These are phyloP conservation scores for Cytospora schulzeri DNA, from an alignment of 2,329 filamentous ascomycete species.

Conservation along the genomic window DNA sequence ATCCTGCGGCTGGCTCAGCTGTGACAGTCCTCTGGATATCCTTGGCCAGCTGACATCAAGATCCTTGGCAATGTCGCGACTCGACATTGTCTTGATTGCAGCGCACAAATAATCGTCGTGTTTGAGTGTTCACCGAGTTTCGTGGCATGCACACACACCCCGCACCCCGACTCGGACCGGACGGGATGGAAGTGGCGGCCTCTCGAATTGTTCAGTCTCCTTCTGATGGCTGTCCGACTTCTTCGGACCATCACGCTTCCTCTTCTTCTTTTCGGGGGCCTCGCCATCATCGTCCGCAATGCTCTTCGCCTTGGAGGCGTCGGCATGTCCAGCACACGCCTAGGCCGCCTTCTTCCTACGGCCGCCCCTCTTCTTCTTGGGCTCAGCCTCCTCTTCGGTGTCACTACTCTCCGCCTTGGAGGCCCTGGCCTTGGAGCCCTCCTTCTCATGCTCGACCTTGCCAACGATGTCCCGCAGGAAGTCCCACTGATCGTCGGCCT, in stretches of 20 bases:
- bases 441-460: conserved; percentile 69
- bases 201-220: background rate
- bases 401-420: conserved; percentile 52
- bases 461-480: conserved; percentile 89
- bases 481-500: conserved; percentile 89
- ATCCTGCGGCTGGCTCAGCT: background rate
- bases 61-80: background rate
- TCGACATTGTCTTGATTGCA: background rate
- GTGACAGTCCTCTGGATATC: background rate
- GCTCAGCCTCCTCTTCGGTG: conserved; percentile 41
- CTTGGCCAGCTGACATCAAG: background rate
- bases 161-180: no score
- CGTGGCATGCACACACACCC: background rate
- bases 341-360: conserved; percentile 27
- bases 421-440: conserved; percentile 35
- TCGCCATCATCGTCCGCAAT: background rate
- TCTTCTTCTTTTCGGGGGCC: background rate
- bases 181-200: background rate
- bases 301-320: background rate
- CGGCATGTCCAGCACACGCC: background rate
- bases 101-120: background rate
- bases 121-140: background rate
- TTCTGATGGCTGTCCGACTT: background rate
- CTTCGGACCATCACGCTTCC: background rate
- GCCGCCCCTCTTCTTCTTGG: conserved; percentile 35